Percentiles rank a stretch among this genome's conserved stretches.
These are phyloP conservation scores for Podaxis sp. DNA, from an alignment of 768 basidiomycete species.

Conservation along the genomic window DNA sequence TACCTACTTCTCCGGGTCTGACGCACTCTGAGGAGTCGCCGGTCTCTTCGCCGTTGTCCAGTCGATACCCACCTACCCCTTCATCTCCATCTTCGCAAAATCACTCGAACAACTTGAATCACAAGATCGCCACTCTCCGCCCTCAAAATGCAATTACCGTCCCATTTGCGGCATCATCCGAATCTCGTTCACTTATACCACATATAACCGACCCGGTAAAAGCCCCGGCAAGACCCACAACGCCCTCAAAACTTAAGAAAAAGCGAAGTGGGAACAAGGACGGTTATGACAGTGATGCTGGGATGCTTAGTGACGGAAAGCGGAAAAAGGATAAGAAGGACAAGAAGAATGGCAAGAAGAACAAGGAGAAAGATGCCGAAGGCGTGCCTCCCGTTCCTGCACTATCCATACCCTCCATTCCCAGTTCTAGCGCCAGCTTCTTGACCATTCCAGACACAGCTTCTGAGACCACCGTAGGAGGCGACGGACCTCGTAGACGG, in stretches of 20 bases:
- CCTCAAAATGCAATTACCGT: background rate
- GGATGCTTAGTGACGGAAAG: constrained; percentile 44
- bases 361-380: constrained; percentile 16
- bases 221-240: constrained; percentile 22
- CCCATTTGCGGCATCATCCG: constrained; percentile 4
- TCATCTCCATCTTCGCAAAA: constrained; percentile 11
- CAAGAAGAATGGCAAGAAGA: constrained; percentile 23
- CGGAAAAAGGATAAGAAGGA: constrained; percentile 21
- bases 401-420: background rate
- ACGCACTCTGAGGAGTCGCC: constrained; percentile 7
- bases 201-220: constrained; percentile 10
- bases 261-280: constrained; percentile 31
- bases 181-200: constrained; percentile 22
- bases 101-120: background rate
- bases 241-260: constrained; percentile 40
- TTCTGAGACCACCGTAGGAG: constrained; percentile 12
- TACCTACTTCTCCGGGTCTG: constrained; percentile 4
- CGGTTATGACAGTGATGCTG: constrained; percentile 54
- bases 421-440: background rate
- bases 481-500: constrained; percentile 24
- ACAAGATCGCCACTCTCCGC: background rate
- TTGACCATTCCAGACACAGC: constrained; percentile 5
- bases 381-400: constrained; percentile 6
- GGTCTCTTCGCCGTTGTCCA: constrained; percentile 6
- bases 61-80: constrained; percentile 11